Percentiles rank a stretch among this genome's conserved stretches.
Conservation (phyloP, 148 eudicot genomes). For the Fagopyrum esculentum region DNA sequence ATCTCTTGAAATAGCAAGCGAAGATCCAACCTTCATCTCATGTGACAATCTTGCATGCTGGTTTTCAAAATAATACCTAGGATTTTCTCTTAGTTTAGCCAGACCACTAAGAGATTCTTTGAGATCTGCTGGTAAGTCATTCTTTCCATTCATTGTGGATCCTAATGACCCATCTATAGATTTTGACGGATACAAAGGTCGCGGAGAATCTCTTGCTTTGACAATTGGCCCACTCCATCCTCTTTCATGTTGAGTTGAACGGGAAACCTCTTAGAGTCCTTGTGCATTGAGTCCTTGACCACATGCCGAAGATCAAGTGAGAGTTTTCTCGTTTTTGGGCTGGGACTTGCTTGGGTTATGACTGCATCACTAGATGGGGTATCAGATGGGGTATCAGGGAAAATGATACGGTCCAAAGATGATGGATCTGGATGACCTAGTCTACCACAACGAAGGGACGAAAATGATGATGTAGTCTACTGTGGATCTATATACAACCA, state of each 20-base stretch:
- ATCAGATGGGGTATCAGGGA: slow-evolving; percentile 70
- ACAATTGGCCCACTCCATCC: slow-evolving; percentile 29
- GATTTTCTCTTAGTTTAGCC: slow-evolving; percentile 60
- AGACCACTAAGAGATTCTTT: slow-evolving; percentile 57
- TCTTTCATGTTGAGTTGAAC: slow-evolving; percentile 41
- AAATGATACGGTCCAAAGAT: slow-evolving; percentile 53
- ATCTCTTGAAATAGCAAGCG: slow-evolving; percentile 34
- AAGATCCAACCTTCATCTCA: slow-evolving; percentile 43
- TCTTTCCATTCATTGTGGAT: slow-evolving; percentile 18
- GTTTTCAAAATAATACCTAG: slow-evolving; percentile 47
- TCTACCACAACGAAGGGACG: slow-evolving; percentile 68
- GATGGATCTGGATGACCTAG: slow-evolving; percentile 42
- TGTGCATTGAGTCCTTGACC: slow-evolving; percentile 79
- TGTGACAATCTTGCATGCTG: slow-evolving; percentile 38
- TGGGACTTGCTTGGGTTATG: slow-evolving; percentile 44
- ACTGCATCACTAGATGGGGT: slow-evolving; percentile 56
- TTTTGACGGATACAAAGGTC: slow-evolving; percentile 58
- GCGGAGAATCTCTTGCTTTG: slow-evolving; percentile 64
- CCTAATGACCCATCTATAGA: slow-evolving; percentile 20
- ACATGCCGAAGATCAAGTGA: slow-evolving; percentile 48
- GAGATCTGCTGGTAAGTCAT: slow-evolving; percentile 35
- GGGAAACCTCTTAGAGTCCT: slow-evolving; percentile 41
- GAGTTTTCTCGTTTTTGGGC: slow-evolving; percentile 46
- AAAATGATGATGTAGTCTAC: slow-evolving; percentile 42
- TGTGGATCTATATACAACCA: too few relatives aligned